Percentiles rank a stretch among this genome's conserved stretches.
Evolutionary conservation across 768 basidiomycete species (phyloP).

Genomic region (Calocybe cyanea): DNA sequence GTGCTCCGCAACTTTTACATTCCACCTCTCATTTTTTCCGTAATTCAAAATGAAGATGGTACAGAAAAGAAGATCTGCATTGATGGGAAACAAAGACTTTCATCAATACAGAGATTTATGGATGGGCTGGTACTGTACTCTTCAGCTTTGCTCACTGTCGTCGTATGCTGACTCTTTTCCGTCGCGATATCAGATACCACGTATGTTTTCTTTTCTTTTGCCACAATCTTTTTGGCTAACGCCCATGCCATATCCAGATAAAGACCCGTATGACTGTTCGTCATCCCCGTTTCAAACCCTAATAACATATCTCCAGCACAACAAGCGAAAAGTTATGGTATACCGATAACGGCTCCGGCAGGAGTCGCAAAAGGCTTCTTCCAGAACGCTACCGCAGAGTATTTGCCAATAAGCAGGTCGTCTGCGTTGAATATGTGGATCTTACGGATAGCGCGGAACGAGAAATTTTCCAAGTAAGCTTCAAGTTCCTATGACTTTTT

Average conservation of each 20-base stretch:
- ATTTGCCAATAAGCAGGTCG: constrained; percentile 73
- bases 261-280: constrained; percentile 13
- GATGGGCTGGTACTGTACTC: constrained; percentile 15
- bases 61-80: constrained; percentile 47
- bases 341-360: constrained; percentile 22
- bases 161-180: not conserved
- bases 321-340: constrained; percentile 54
- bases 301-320: constrained; percentile 2
- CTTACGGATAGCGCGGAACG: constrained; percentile 55
- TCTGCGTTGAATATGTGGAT: constrained; percentile 75
- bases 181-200: constrained; percentile 13
- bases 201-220: constrained; percentile 29
- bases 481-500: not conserved
- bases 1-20: constrained; percentile 77
- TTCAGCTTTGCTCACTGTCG: not conserved
- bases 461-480: constrained; percentile 64
- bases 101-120: constrained; percentile 35
- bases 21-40: constrained; percentile 70
- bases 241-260: constrained; percentile 10
- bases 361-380: constrained; percentile 19
- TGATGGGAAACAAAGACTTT: constrained; percentile 64
- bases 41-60: constrained; percentile 54
- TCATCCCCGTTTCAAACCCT: not conserved
- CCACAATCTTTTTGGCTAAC: constrained; percentile 20
- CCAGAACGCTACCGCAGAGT: constrained; percentile 53